Evolutionary conservation across 1,284 basidiomycete genomes (phyloP).

Genomic region (Filobasidium uniguttulatum): DNA sequence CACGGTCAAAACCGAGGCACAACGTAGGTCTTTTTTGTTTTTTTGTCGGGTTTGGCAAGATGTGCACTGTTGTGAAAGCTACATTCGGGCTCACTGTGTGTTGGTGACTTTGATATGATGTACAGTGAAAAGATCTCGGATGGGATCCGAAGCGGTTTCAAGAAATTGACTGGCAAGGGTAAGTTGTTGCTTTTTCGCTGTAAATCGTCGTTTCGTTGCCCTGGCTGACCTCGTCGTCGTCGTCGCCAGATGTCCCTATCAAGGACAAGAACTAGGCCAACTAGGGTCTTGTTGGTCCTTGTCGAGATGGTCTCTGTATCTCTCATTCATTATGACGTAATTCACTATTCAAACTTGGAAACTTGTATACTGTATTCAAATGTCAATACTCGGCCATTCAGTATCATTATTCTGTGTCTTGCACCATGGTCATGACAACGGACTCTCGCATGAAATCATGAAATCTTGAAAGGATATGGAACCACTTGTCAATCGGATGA

Average conservation of each 20-base stretch:
- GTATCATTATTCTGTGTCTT: too few species aligned
- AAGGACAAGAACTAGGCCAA: conserved; percentile 15
- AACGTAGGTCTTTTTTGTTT: conserved; percentile 14
- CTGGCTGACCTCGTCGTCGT: neutral
- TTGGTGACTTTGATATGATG: neutral
- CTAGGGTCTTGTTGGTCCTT: too few species aligned
- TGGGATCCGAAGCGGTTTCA: conserved; percentile 33
- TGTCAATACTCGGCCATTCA: too few species aligned
- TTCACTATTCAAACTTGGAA: too few species aligned
- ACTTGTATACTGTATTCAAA: too few species aligned
- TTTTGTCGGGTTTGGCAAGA: neutral
- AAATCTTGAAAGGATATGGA: too few species aligned
- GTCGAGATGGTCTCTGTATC: too few species aligned
- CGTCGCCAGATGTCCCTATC: conserved; percentile 13
- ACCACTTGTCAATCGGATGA: too few species aligned
- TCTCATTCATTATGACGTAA: too few species aligned
- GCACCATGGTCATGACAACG: too few species aligned
- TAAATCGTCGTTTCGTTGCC: neutral
- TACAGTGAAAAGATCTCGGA: conserved; percentile 34
- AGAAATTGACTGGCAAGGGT: conserved; percentile 27
- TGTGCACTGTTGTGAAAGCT: neutral
- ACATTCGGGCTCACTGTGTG: neutral
- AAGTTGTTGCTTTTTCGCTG: neutral
- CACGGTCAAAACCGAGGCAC: conserved; percentile 28
- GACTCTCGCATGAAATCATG: too few species aligned